phyloP scores from a whole-genome alignment of 2,329 filamentous ascomycete genomes.

The Diatrype stigma region DNA sequence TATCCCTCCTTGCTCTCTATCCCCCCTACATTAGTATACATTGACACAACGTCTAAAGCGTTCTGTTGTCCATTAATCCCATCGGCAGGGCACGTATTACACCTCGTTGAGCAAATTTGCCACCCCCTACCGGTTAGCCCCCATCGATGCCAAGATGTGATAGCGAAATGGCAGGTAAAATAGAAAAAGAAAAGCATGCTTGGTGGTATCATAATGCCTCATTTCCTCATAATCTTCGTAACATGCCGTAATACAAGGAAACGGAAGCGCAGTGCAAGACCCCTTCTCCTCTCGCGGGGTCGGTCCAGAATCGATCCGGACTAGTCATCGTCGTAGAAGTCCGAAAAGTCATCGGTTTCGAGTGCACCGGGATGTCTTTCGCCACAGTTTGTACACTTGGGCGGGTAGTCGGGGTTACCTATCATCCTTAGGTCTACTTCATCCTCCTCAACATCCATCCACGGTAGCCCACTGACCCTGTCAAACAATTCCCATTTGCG shows the following conservation, averaged over 20 bases:
- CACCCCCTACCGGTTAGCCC: too few relatives aligned
- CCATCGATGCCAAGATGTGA: background rate
- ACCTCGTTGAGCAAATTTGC: too few relatives aligned
- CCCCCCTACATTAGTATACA: too few relatives aligned
- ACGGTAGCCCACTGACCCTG: slow-evolving; percentile 25
- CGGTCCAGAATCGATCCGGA: background rate
- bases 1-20: too few relatives aligned
- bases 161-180: background rate
- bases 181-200: background rate
- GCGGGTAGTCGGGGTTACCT: slow-evolving; percentile 19
- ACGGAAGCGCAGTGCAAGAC: background rate
- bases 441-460: slow-evolving; percentile 27
- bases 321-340: slow-evolving; percentile 21
- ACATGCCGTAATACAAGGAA: background rate
- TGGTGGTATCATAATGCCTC: background rate
- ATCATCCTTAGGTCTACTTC: slow-evolving; percentile 22
- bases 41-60: too few relatives aligned
- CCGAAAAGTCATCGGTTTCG: slow-evolving; percentile 23
- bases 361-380: slow-evolving; percentile 26
- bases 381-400: slow-evolving; percentile 28
- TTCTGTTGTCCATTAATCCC: too few relatives aligned
- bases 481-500: slow-evolving; percentile 49
- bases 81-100: too few relatives aligned
- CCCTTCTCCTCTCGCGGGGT: too few relatives aligned
- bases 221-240: background rate